Percentiles rank a stretch among this genome's conserved stretches.
phyloP scores from a whole-genome alignment of 208 protist genomes.

The Leishmania lainsoni region DNA sequence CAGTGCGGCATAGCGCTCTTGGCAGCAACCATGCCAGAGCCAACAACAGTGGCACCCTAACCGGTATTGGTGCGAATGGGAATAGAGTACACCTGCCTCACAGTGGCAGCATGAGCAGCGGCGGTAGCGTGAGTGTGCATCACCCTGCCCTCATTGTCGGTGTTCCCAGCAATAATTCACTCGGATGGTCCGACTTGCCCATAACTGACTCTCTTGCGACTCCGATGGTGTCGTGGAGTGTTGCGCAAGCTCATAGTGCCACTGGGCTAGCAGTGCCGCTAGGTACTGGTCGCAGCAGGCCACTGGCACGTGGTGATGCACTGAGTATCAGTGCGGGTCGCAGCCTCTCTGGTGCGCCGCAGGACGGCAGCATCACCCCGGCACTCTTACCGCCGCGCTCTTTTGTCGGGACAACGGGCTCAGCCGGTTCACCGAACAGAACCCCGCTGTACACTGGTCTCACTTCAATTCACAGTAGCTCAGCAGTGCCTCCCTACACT shows the following conservation, averaged over 20 bases:
- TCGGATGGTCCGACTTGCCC: slow-evolving; percentile 19
- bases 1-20: slow-evolving; percentile 24
- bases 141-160: background rate
- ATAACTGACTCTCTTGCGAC: slow-evolving; percentile 20
- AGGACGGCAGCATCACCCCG: background rate
- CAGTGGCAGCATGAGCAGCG: background rate
- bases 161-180: slow-evolving; percentile 1
- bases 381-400: background rate
- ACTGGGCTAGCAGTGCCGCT: background rate
- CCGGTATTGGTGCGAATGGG: background rate
- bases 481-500: background rate
- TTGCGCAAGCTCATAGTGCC: slow-evolving; percentile 10
- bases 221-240: slow-evolving; percentile 10
- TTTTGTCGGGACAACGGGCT: background rate
- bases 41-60: background rate
- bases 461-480: background rate
- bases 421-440: background rate
- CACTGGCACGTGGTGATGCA: background rate
- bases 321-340: background rate
- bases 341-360: background rate
- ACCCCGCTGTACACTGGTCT: slow-evolving; percentile 1
- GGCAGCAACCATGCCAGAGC: background rate
- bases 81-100: background rate
- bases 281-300: background rate
- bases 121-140: background rate